These are phyloP conservation scores for Leccinellum rugosiceps DNA, from an alignment of 768 basidiomycete species.

Conservation along the genomic window DNA sequence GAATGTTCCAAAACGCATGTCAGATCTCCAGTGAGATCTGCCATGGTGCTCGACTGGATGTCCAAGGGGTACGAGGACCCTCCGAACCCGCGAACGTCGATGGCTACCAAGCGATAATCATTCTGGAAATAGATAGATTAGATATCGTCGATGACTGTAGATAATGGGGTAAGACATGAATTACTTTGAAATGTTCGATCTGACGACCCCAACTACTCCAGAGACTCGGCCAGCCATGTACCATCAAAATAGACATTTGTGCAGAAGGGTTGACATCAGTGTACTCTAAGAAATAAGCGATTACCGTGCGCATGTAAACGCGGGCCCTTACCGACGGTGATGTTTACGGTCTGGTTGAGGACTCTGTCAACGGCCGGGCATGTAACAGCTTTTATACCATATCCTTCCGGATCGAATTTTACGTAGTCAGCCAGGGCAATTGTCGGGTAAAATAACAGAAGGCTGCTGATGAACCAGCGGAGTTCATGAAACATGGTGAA, in stretches of 20 bases:
- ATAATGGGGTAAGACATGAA: not conserved
- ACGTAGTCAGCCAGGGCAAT: not conserved
- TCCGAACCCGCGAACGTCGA: conserved; percentile 70
- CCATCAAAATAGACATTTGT: conserved; percentile 54
- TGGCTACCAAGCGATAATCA: conserved; percentile 59
- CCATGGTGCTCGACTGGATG: conserved; percentile 52
- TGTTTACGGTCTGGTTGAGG: conserved; percentile 31
- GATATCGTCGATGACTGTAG: not conserved
- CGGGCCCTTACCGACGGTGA: conserved; percentile 45
- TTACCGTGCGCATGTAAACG: conserved; percentile 5
- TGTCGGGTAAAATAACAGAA: not conserved
- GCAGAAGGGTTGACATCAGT: conserved; percentile 58
- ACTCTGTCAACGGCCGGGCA: conserved; percentile 44
- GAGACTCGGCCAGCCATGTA: conserved; percentile 77
- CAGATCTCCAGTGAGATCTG: conserved; percentile 61
- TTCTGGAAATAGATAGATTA: conserved; percentile 32
- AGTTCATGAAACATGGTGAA: not conserved
- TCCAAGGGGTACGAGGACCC: conserved; percentile 65
- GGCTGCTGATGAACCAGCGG: not conserved
- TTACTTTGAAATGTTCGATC: conserved; percentile 61
- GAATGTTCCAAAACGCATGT: conserved; percentile 58
- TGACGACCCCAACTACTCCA: conserved; percentile 77
- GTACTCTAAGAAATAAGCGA: conserved; percentile 43
- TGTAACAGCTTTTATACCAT: conserved; percentile 31
- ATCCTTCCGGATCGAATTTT: conserved; percentile 39